phyloP scores from a whole-genome alignment of 345 rosid genomes.

The Eucalyptus pauciflora region DNA sequence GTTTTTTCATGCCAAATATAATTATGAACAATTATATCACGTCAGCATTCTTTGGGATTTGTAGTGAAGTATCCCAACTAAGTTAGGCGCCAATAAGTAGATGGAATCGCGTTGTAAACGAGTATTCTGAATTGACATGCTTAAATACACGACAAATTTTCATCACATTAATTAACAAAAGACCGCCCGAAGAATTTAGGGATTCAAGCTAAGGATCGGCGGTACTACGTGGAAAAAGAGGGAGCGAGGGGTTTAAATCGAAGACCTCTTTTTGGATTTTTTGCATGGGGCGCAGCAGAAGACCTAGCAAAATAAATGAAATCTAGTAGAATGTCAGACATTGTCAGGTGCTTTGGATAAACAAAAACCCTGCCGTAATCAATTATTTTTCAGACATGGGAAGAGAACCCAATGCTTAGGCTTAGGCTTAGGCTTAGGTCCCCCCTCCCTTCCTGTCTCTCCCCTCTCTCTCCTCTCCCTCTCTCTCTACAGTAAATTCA shows the following conservation, averaged over 20 bases:
- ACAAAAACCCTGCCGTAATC: not conserved
- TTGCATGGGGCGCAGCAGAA: not conserved
- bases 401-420: not conserved
- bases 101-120: not conserved
- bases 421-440: not conserved
- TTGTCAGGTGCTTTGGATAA: not conserved
- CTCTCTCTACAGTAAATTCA: not conserved
- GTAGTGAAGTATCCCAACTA: not conserved
- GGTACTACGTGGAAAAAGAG: not conserved
- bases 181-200: not conserved
- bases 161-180: not conserved
- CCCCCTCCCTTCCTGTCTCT: not conserved
- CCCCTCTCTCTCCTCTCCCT: not conserved
- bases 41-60: not conserved
- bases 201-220: not conserved
- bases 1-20: not conserved
- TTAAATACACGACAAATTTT: not conserved
- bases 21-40: not conserved
- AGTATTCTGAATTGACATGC: not conserved
- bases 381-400: not conserved
- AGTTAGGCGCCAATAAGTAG: not conserved
- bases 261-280: not conserved
- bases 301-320: not conserved
- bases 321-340: slow-evolving; percentile 2
- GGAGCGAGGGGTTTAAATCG: not conserved